Conservation (phyloP, 2,329 filamentous ascomycete species). For the Xylariaceae sp. region DNA sequence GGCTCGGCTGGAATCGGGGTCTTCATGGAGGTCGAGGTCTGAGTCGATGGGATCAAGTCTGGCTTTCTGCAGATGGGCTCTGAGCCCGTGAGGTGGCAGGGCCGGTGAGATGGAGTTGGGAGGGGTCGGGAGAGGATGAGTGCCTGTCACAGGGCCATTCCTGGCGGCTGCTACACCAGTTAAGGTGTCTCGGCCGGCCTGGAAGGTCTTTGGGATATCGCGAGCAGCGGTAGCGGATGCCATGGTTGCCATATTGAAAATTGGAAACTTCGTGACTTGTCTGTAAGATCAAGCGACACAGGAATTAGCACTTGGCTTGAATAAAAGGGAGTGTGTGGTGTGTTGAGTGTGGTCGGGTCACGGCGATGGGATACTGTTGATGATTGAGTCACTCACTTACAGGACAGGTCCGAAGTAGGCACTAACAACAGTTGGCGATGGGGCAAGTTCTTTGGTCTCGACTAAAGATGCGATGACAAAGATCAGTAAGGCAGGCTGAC, state of each 20-base stretch:
- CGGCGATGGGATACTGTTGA: slow-evolving; percentile 25
- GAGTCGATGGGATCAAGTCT: slow-evolving; percentile 75
- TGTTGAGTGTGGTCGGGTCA: slow-evolving; percentile 6
- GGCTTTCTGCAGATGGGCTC: slow-evolving; percentile 67
- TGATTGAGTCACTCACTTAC: slow-evolving; percentile 42
- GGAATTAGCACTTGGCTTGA: slow-evolving; percentile 37
- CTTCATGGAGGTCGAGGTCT: slow-evolving; percentile 84
- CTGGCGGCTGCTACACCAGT: slow-evolving; percentile 70
- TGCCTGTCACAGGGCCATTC: slow-evolving; percentile 67
- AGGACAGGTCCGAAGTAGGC: slow-evolving; percentile 44
- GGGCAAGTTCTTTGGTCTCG: slow-evolving; percentile 39
- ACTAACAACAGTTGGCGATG: slow-evolving; percentile 31
- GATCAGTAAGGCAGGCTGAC: slow-evolving; percentile 46
- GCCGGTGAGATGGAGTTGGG: slow-evolving; percentile 94
- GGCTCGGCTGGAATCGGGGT: slow-evolving; percentile 53
- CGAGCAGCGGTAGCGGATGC: slow-evolving; percentile 69
- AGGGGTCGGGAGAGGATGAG: slow-evolving; percentile 79
- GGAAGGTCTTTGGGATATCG: slow-evolving; percentile 68
- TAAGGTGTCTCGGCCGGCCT: slow-evolving; percentile 69
- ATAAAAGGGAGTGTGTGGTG: slow-evolving; percentile 7
- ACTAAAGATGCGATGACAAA: slow-evolving; percentile 39
- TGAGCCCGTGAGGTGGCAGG: slow-evolving; percentile 80
- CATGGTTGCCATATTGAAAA: slow-evolving; percentile 66
- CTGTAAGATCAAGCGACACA: slow-evolving; percentile 43
- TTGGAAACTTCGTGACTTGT: slow-evolving; percentile 54